Evolutionary conservation across 2,329 filamentous ascomycete species (phyloP).

Genomic region (Alternaria gansuensis): DNA sequence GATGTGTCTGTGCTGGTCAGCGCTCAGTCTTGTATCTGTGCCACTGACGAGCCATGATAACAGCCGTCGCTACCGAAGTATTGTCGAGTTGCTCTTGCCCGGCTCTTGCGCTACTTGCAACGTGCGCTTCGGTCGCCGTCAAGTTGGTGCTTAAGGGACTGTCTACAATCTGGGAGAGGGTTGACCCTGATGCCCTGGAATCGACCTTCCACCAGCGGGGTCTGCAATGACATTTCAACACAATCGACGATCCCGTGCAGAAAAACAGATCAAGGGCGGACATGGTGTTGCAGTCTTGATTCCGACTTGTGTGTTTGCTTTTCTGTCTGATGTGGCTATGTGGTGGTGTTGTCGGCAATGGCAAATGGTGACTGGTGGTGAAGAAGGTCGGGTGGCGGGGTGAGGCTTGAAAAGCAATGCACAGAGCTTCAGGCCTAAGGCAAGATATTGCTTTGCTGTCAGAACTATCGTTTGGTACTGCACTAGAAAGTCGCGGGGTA

Average conservation of each 20-base stretch:
- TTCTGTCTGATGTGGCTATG: conserved; percentile 9
- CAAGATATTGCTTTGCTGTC: conserved; percentile 6
- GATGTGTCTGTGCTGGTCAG: conserved; percentile 34
- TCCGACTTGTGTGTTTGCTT: conserved; percentile 9
- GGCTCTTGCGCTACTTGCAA: conserved; percentile 5
- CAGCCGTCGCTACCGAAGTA: conserved; percentile 5
- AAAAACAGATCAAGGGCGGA: conserved; percentile 1
- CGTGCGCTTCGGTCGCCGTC: conserved; percentile 8
- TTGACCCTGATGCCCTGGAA: conserved; percentile 3
- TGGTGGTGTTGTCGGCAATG: conserved; percentile 8
- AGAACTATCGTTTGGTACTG: conserved; percentile 7
- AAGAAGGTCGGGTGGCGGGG: conserved; percentile 6
- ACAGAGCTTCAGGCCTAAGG: background rate
- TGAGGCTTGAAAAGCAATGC: conserved; percentile 10
- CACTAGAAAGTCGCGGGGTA: conserved; percentile 1
- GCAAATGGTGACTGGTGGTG: conserved; percentile 4
- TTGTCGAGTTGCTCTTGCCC: conserved; percentile 8
- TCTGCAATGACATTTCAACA: conserved; percentile 8
- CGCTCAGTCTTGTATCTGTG: conserved; percentile 15
- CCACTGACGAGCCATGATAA: conserved; percentile 34
- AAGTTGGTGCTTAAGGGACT: conserved; percentile 8
- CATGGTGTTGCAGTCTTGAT: background rate
- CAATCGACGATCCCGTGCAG: conserved; percentile 3
- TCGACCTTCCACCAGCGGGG: conserved; percentile 2
- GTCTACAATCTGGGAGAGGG: conserved; percentile 3